phyloP scores from a whole-genome alignment of 257 asterid genomes.

The Nicotiana tomentosiformis region DNA sequence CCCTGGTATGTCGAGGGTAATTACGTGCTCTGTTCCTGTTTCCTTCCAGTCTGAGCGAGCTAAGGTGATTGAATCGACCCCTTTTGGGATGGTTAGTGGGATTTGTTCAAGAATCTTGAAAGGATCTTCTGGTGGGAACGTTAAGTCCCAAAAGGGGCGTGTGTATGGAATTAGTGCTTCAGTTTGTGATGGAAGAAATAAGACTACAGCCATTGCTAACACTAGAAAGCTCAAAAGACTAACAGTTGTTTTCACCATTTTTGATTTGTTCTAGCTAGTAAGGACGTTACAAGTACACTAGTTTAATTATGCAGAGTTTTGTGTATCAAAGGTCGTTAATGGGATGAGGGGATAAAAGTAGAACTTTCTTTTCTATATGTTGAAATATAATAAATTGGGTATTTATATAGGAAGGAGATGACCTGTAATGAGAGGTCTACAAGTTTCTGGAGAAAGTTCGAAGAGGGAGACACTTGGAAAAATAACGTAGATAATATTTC shows the following conservation, averaged over 20 bases:
- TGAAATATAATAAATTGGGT: background rate
- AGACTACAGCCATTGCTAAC: background rate
- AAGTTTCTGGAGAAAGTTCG: background rate
- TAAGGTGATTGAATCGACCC: conserved; percentile 19
- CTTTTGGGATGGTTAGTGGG: conserved; percentile 27
- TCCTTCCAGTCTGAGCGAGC: conserved; percentile 82
- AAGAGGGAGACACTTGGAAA: background rate
- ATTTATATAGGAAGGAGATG: background rate
- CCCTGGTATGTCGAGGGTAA: conserved; percentile 63
- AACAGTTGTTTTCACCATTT: conserved; percentile 11
- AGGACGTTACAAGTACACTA: background rate
- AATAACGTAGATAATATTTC: no score
- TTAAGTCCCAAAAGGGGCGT: conserved; percentile 13
- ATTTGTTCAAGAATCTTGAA: conserved; percentile 31
- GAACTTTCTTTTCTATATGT: background rate
- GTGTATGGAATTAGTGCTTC: conserved; percentile 25
- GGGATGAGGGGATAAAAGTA: background rate
- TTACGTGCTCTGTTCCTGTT: conserved; percentile 45
- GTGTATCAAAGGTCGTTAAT: no score
- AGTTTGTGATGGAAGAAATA: background rate
- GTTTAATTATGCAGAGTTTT: no score
- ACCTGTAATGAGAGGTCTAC: background rate
- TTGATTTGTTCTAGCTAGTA: no score
- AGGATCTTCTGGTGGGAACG: conserved; percentile 24
- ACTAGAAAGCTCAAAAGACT: background rate